These are phyloP conservation scores for Coemansia erecta DNA, from an alignment of 192 early-diverging fungal genomes.

Conservation along the genomic window DNA sequence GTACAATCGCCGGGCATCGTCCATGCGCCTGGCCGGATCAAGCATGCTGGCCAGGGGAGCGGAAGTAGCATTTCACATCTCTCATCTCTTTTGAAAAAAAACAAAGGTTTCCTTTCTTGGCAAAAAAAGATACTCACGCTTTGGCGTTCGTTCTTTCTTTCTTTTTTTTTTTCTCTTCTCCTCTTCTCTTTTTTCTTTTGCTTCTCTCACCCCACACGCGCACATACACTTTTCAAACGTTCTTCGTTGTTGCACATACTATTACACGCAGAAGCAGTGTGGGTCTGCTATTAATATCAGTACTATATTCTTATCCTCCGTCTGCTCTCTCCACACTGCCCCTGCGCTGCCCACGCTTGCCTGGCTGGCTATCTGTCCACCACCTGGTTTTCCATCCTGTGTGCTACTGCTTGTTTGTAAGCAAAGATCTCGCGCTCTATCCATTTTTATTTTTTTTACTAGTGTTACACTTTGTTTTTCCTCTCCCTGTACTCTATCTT, in stretches of 20 bases:
- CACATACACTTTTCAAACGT: background rate
- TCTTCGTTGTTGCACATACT: too few species aligned
- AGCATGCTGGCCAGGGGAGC: background rate
- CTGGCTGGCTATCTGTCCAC: background rate
- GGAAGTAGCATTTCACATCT: background rate
- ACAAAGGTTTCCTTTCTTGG: background rate
- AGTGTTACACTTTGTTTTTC: too few species aligned
- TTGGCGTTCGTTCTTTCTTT: too few species aligned
- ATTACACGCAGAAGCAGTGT: too few species aligned
- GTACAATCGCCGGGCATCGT: too few species aligned
- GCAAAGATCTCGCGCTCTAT: too few species aligned
- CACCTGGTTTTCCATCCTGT: too few species aligned
- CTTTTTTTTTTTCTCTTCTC: too few species aligned
- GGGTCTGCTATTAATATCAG: background rate
- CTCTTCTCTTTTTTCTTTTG: conserved; percentile 2
- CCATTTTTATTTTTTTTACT: too few species aligned
- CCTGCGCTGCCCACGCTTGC: background rate
- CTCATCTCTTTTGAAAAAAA: background rate
- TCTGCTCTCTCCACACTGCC: background rate
- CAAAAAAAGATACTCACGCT: background rate
- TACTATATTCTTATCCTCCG: background rate
- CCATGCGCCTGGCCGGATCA: too few species aligned
- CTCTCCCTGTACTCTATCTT: background rate
- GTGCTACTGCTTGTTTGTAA: background rate
- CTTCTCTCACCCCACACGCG: background rate